These are phyloP conservation scores for Neurospora sp. DNA, from an alignment of 495 filamentous ascomycete genomes.

Conservation along the genomic window DNA sequence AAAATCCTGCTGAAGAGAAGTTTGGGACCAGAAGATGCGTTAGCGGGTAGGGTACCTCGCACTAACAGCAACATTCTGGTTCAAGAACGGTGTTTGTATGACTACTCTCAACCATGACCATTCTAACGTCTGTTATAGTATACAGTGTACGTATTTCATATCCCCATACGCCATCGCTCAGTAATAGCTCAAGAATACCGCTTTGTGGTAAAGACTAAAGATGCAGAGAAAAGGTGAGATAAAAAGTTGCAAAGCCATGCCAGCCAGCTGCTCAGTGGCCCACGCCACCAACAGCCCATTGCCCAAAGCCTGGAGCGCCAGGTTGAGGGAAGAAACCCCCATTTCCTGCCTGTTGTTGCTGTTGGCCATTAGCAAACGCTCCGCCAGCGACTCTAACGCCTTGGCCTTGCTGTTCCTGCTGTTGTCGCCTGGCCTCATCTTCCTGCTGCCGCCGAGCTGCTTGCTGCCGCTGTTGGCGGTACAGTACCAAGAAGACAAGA, in stretches of 20 bases:
- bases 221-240: neutral
- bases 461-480: slow-evolving; percentile 67
- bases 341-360: slow-evolving; percentile 30
- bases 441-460: slow-evolving; percentile 30
- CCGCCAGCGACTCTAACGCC: slow-evolving; percentile 30
- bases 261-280: slow-evolving; percentile 47
- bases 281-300: slow-evolving; percentile 69
- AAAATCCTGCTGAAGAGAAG: neutral
- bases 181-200: neutral
- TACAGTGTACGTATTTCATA: neutral
- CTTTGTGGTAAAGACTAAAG: neutral
- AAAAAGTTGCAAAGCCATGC: neutral
- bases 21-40: neutral
- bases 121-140: neutral
- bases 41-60: neutral
- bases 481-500: slow-evolving; percentile 70
- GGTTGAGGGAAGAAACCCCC: slow-evolving; percentile 63
- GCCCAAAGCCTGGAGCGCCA: slow-evolving; percentile 58
- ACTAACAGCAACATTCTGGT: neutral
- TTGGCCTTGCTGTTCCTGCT: slow-evolving; percentile 12
- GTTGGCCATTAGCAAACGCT: neutral
- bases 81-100: neutral
- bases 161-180: neutral
- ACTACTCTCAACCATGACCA: neutral
- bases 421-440: slow-evolving; percentile 25